Base-by-base conservation (phyloP, 1,284 basidiomycete genomes). In the Ganoderma leucocontextum region DNA sequence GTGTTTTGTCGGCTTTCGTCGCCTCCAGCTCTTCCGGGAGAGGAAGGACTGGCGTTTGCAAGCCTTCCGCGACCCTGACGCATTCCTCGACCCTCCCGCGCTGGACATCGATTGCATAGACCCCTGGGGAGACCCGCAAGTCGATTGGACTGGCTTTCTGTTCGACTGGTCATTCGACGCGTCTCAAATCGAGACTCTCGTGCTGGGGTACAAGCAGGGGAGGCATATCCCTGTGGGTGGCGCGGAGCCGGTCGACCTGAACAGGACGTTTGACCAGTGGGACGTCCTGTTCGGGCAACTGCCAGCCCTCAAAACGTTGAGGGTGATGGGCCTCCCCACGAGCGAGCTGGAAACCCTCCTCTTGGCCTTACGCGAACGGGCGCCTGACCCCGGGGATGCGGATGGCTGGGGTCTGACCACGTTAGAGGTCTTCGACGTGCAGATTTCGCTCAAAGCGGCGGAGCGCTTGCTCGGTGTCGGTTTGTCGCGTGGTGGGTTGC, bases 161-260 rank as follows among this genome's bases (percentile, higher is more conserved):
- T 6, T n/a, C 44, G 44, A 47, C 44, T 47, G 44, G 52, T 29
- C 52, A 13, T 55, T 55, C 29, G 52, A 60, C 15, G 13, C 22
- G 36, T 60, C 58, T 2, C 38, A 22, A 5, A 60, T 60, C 38
- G 58, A 60, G 42, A 69, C 64, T 35, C 66, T 65, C 4, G 64
- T 58, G 39, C 68, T 63, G 22, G 38, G 12, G 10, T 38, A 60
- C 29, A 67, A 59, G 19, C 63, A 53, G 19, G 64, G 13, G 15
- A 60, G 6, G 29, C 17, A 55, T 19, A 1, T 1, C 19, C 17
- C 19, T 12, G 10, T 58, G 22, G 57, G n/a, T 19, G n/a, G 38
- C 6, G 57, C n/a, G 38, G 33, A 38, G 1, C 36, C 19, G 8
- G 33, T 22, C 1, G 36, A 38, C 0, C 15, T 36, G 19, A n/a